These are phyloP conservation scores for Aureobasidium sp. DNA, from an alignment of 2,329 filamentous ascomycete genomes.

Conservation along the genomic window DNA sequence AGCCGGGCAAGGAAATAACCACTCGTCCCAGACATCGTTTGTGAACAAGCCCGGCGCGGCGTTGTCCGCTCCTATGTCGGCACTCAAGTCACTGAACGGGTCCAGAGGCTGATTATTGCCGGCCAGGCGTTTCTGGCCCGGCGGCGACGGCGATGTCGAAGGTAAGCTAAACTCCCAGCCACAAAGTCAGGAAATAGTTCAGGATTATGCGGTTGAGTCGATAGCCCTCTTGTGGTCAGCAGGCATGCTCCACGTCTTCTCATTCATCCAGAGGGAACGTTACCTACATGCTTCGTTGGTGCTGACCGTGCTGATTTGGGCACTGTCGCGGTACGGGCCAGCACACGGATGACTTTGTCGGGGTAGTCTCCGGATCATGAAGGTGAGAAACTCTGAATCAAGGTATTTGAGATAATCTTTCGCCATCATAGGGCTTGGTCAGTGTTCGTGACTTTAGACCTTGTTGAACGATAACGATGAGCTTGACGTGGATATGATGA, in stretches of 20 bases:
- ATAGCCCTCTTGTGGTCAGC: not conserved
- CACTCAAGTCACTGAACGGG: not conserved
- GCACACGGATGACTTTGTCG: not conserved
- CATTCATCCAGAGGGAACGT: not conserved
- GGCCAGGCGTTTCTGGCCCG: not conserved
- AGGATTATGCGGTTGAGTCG: not conserved
- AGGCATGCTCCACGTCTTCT: not conserved
- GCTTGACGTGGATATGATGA: not conserved
- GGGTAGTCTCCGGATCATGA: not conserved
- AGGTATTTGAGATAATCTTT: conserved; percentile 4
- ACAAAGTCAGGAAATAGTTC: not conserved
- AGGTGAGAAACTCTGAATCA: not conserved
- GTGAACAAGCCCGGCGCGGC: not conserved
- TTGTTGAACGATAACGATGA: not conserved
- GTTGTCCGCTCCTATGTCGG: not conserved
- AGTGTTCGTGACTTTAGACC: not conserved
- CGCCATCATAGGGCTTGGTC: not conserved
- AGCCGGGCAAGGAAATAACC: not conserved
- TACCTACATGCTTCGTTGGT: not conserved
- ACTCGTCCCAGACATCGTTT: not conserved
- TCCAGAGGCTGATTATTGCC: not conserved
- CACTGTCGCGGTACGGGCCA: conserved; percentile 6
- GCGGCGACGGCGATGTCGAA: not conserved
- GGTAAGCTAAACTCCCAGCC: not conserved
- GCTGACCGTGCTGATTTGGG: not conserved